A percentile compares a stretch with the other conserved stretches of the same genome.
Evolutionary conservation across 2,329 filamentous ascomycete species (phyloP).

Genomic region (Nannizziopsis barbatae): DNA sequence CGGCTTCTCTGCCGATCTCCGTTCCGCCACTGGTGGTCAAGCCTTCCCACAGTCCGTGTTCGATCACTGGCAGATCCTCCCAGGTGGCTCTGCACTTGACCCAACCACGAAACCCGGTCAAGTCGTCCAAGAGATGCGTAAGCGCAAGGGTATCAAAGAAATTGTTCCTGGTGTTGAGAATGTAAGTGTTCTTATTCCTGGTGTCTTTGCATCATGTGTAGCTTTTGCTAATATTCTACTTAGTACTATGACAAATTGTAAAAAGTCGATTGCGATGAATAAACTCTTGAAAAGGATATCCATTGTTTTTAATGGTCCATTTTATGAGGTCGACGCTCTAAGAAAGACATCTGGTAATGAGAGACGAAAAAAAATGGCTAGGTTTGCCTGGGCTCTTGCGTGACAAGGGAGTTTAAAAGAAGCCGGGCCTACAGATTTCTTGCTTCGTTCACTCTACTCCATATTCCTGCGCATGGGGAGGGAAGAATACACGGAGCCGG

Average conservation of each 20-base stretch:
- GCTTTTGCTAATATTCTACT: conserved; percentile 28
- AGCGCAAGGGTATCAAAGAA: conserved; percentile 99
- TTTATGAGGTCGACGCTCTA: conserved; percentile 34
- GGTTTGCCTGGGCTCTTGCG: conserved; percentile 6
- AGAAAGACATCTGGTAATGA: conserved; percentile 9
- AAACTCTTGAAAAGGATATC: conserved; percentile 14
- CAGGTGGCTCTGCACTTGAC: conserved; percentile 88
- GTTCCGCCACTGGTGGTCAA: conserved; percentile 85
- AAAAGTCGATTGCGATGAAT: conserved; percentile 29
- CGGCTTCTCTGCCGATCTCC: conserved; percentile 97
- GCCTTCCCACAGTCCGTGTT: conserved; percentile 99
- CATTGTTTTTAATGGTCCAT: conserved; percentile 19
- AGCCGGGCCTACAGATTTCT: background rate
- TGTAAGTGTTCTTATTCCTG: conserved; percentile 51
- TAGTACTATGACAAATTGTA: conserved; percentile 99
- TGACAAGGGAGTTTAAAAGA: conserved; percentile 3
- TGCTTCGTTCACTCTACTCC: conserved; percentile 3
- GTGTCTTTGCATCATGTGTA: conserved; percentile 16
- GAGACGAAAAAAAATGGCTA: conserved; percentile 6
- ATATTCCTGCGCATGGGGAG: conserved; percentile 7
- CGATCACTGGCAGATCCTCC: conserved; percentile 95
- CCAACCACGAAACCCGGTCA: conserved; percentile 66
- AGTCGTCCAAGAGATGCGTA: conserved; percentile 81
- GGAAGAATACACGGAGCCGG: conserved; percentile 7
- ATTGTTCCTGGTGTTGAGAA: conserved; percentile 87